These are phyloP conservation scores for Apostasia shenzhenica DNA, from an alignment of 106 monocot species.

Conservation along the genomic window DNA sequence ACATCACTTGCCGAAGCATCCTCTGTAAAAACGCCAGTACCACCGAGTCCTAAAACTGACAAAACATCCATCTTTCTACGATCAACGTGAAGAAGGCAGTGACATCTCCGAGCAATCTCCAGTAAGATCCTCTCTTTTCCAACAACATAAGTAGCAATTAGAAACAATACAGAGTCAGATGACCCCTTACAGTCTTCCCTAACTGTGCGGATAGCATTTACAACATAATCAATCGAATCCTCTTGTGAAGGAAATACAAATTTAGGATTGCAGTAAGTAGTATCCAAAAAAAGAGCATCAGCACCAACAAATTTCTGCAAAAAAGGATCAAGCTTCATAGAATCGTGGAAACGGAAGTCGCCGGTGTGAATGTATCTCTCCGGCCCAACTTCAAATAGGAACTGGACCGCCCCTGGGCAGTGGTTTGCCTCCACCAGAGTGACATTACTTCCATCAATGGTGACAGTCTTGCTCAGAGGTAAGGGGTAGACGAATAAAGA, in stretches of 20 bases:
- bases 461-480: constrained; percentile 24
- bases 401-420: constrained; percentile 91
- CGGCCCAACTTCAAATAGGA: constrained; percentile 45
- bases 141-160: constrained; percentile 81
- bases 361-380: constrained; percentile 84
- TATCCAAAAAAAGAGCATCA: constrained; percentile 84
- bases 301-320: constrained; percentile 58
- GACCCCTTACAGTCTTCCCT: constrained; percentile 23
- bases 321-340: constrained; percentile 52
- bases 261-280: constrained; percentile 91
- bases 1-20: constrained; percentile 46
- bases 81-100: constrained; percentile 65
- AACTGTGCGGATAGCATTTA: constrained; percentile 36
- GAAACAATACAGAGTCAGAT: constrained; percentile 36
- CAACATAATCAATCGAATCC: constrained; percentile 70
- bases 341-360: constrained; percentile 65
- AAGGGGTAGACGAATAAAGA: constrained; percentile 46
- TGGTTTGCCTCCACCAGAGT: constrained; percentile 74
- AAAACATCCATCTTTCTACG: constrained; percentile 59
- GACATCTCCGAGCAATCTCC: constrained; percentile 67
- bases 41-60: constrained; percentile 56
- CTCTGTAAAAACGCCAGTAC: constrained; percentile 56
- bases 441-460: constrained; percentile 71
- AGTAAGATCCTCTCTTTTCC: constrained; percentile 93
- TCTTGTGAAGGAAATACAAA: constrained; percentile 73